Conservation (phyloP, 2,329 filamentous ascomycete species). For the Coniella vitis region DNA sequence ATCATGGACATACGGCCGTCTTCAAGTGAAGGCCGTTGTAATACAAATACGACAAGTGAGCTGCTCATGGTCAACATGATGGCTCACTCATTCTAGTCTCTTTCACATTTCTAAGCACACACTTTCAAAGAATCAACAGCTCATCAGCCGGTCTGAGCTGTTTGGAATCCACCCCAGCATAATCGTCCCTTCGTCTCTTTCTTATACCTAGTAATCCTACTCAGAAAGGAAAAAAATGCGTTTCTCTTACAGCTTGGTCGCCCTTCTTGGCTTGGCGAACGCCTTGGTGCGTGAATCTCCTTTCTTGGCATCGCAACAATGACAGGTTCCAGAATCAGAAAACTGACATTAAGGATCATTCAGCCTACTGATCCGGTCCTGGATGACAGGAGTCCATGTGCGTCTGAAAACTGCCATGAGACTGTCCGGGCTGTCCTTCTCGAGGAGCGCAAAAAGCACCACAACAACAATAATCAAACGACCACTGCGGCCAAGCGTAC, state of each 20-base stretch:
- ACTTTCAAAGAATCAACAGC: background rate
- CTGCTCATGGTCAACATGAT: too few relatives aligned
- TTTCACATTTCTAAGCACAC: background rate
- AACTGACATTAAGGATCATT: background rate
- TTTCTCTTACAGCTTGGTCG: slow-evolving; percentile 9
- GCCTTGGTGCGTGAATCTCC: too few relatives aligned
- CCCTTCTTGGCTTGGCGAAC: slow-evolving; percentile 6
- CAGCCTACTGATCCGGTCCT: background rate
- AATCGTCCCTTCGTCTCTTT: too few relatives aligned
- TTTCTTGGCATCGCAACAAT: too few relatives aligned
- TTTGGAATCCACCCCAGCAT: too few relatives aligned
- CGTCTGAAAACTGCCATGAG: background rate
- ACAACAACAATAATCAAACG: background rate
- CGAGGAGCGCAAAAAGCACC: slow-evolving; percentile 1
- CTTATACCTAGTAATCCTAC: too few relatives aligned
- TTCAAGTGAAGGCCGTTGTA: too few relatives aligned
- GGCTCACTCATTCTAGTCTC: too few relatives aligned
- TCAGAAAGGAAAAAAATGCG: too few relatives aligned
- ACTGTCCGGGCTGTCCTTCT: background rate
- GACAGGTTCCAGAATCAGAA: too few relatives aligned
- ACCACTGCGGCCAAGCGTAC: background rate
- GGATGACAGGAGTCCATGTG: background rate
- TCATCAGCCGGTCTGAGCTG: background rate
- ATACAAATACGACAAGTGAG: too few relatives aligned
- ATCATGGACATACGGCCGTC: too few relatives aligned